Evolutionary conservation across 345 rosid species (phyloP).

Genomic region (Psidium guajava): DNA sequence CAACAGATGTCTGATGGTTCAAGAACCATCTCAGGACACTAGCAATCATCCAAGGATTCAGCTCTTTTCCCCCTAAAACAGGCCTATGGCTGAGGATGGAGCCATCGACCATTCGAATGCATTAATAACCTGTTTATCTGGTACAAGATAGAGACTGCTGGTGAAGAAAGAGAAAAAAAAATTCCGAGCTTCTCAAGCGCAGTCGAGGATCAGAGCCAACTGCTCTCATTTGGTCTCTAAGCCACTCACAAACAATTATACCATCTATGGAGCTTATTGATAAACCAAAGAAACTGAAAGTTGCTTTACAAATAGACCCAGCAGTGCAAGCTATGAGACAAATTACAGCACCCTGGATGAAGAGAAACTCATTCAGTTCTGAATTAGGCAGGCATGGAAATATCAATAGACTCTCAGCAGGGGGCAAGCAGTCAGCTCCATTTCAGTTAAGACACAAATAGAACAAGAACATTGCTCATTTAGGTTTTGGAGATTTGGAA

Average conservation of each 20-base stretch:
- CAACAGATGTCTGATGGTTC: background rate
- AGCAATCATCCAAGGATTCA: background rate
- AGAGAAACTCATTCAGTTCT: background rate
- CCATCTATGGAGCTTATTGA: background rate
- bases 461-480: background rate
- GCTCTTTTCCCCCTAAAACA: background rate
- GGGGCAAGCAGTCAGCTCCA: background rate
- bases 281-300: background rate
- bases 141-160: background rate
- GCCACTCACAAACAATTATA: background rate
- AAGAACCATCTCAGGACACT: background rate
- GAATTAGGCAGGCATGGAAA: background rate
- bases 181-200: background rate
- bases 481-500: background rate
- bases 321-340: background rate
- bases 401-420: background rate
- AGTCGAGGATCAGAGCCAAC: background rate
- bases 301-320: background rate
- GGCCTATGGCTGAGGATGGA: background rate
- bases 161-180: background rate
- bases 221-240: background rate
- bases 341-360: background rate
- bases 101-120: background rate
- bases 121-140: background rate
- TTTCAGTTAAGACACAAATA: background rate